Conservation (phyloP, 371 early-diverging fungal species). For the Actinomucor elegans region DNA sequence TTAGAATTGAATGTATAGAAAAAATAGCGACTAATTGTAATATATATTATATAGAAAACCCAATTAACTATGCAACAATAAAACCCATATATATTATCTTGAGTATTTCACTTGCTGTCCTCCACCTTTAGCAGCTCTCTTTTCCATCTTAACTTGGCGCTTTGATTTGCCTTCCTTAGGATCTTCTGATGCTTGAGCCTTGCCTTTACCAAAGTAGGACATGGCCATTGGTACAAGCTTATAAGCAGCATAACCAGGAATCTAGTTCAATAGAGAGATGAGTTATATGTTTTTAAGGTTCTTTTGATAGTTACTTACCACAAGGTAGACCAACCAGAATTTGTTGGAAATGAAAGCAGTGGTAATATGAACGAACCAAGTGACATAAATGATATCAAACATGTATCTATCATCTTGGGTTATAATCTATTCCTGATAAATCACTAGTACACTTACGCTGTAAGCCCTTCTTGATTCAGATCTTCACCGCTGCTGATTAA, state of each 20-base stretch:
- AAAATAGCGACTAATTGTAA: not conserved
- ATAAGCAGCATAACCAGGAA: conserved; percentile 66
- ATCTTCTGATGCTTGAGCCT: conserved; percentile 11
- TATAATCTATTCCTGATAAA: not conserved
- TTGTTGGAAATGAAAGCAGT: conserved; percentile 65
- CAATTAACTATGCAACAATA: conserved; percentile 34
- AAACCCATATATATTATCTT: conserved; percentile 4
- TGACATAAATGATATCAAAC: conserved; percentile 83
- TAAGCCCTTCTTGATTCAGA: conserved; percentile 71
- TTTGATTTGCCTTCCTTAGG: conserved; percentile 50
- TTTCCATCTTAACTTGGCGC: conserved; percentile 62
- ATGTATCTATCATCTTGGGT: conserved; percentile 53
- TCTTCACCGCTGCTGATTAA: conserved; percentile 71
- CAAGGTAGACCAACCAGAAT: conserved; percentile 71
- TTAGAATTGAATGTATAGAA: not conserved
- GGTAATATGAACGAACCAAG: conserved; percentile 77
- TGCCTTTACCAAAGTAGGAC: conserved; percentile 46
- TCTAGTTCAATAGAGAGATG: too few relatives aligned
- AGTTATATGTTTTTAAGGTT: too few relatives aligned
- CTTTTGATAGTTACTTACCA: conserved; percentile 44
- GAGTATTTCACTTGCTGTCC: conserved; percentile 47
- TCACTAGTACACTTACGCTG: conserved; percentile 57
- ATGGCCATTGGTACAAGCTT: conserved; percentile 56
- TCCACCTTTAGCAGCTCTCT: conserved; percentile 51
- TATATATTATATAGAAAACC: conserved; percentile 20